These are phyloP conservation scores for Tuber microsphaerosporum DNA, from an alignment of 495 filamentous ascomycete species.

Conservation along the genomic window DNA sequence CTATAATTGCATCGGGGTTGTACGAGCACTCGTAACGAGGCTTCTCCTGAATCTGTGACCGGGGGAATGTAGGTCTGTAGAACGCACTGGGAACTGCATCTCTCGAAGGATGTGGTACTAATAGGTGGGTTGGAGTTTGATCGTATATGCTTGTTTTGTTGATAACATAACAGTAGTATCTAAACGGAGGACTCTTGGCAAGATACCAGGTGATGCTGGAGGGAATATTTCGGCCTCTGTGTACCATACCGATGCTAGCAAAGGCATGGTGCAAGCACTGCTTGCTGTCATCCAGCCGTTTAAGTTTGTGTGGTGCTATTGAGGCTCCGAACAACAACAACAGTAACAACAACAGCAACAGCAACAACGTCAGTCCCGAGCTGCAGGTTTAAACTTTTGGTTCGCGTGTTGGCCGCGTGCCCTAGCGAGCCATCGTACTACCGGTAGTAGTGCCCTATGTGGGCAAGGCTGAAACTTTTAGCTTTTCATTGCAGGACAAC, in stretches of 20 bases:
- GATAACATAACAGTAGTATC: background rate
- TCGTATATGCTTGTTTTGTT: background rate
- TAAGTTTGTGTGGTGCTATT: background rate
- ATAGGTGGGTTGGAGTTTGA: background rate
- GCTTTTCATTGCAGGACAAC: background rate
- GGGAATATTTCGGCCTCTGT: background rate
- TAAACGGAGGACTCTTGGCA: background rate
- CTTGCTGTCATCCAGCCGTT: background rate
- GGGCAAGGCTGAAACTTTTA: constrained; percentile 3
- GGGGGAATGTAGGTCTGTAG: background rate
- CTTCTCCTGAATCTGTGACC: background rate
- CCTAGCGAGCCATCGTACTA: constrained; percentile 3
- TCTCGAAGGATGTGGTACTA: background rate
- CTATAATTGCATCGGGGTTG: background rate
- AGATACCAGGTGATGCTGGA: background rate
- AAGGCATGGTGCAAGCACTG: background rate
- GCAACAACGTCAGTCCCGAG: background rate
- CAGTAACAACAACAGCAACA: background rate
- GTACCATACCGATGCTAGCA: too few relatives aligned
- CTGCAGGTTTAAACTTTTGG: background rate
- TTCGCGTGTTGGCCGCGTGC: background rate
- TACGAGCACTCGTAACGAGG: background rate
- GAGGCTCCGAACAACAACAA: background rate
- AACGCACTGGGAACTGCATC: background rate
- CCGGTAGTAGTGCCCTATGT: background rate